phyloP scores from a whole-genome alignment of 1,284 basidiomycete genomes.

The Apiotrichum sp. region DNA sequence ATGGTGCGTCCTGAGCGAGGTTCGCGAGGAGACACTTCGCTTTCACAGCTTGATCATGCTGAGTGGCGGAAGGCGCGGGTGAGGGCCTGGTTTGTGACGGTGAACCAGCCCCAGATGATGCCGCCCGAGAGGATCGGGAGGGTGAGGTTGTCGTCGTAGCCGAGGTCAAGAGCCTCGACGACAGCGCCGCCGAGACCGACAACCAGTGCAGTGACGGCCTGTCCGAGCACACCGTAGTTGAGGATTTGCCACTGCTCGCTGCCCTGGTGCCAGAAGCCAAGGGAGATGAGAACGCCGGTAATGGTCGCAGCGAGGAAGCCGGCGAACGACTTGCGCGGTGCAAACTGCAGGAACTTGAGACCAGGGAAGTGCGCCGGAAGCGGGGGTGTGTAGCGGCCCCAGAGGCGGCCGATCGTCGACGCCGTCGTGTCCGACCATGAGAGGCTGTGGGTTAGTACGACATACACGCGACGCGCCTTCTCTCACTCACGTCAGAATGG shows the following conservation, averaged over 20 bases:
- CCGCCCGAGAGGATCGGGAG: constrained; percentile 84
- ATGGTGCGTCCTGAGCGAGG: no score
- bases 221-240: constrained; percentile 45
- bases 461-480: neutral
- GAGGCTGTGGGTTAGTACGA: constrained; percentile 53
- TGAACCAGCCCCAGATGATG: constrained; percentile 58
- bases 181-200: constrained; percentile 73
- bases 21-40: neutral
- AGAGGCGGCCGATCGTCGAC: constrained; percentile 83
- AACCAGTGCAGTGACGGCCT: constrained; percentile 57
- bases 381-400: constrained; percentile 66
- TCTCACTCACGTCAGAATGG: constrained; percentile 71
- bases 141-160: constrained; percentile 88
- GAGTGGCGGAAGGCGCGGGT: neutral
- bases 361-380: constrained; percentile 57
- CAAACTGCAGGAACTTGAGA: constrained; percentile 36
- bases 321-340: constrained; percentile 57
- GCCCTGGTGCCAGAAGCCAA: constrained; percentile 65
- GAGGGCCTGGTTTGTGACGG: constrained; percentile 31
- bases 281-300: constrained; percentile 67
- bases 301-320: constrained; percentile 80
- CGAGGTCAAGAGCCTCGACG: constrained; percentile 80
- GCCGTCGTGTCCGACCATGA: constrained; percentile 97
- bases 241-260: constrained; percentile 51
- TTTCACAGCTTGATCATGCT: neutral